A percentile compares a stretch with the other conserved stretches of the same genome.
These are phyloP conservation scores for Colletotrichum karsti DNA, from an alignment of 2,329 filamentous ascomycete species.

Conservation along the genomic window DNA sequence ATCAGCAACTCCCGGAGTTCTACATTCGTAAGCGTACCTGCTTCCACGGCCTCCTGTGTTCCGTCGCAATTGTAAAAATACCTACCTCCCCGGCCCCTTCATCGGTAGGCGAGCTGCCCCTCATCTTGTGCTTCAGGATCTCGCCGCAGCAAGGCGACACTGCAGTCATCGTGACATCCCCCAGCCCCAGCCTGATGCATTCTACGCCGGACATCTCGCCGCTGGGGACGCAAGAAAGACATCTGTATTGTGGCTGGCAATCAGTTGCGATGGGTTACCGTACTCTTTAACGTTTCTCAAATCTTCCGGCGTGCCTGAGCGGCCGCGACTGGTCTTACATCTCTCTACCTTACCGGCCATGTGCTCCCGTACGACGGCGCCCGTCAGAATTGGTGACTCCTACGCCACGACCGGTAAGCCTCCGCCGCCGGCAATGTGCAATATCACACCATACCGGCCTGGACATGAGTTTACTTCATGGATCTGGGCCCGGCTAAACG, in stretches of 20 bases:
- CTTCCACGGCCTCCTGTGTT: neutral
- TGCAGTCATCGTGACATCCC: neutral
- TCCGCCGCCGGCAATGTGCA: neutral
- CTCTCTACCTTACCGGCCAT: neutral
- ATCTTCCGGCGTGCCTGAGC: slow-evolving; percentile 13
- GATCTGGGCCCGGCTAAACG: neutral
- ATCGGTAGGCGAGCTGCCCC: neutral
- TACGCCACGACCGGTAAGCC: neutral
- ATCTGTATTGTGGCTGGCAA: neutral
- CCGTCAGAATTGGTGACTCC: neutral
- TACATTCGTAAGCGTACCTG: neutral
- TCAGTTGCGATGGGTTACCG: neutral
- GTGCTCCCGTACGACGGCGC: neutral
- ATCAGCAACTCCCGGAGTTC: neutral
- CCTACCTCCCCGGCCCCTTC: neutral
- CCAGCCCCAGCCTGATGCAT: neutral
- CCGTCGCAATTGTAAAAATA: neutral
- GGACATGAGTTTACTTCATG: neutral
- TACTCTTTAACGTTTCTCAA: neutral
- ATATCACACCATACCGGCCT: slow-evolving; percentile 11
- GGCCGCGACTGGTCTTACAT: slow-evolving; percentile 6
- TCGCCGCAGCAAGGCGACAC: neutral
- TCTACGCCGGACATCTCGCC: neutral
- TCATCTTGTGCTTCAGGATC: neutral
- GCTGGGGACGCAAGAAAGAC: neutral